These are phyloP conservation scores for Pseudocercospora crystallina DNA, from an alignment of 2,329 filamentous ascomycete genomes.

Conservation along the genomic window DNA sequence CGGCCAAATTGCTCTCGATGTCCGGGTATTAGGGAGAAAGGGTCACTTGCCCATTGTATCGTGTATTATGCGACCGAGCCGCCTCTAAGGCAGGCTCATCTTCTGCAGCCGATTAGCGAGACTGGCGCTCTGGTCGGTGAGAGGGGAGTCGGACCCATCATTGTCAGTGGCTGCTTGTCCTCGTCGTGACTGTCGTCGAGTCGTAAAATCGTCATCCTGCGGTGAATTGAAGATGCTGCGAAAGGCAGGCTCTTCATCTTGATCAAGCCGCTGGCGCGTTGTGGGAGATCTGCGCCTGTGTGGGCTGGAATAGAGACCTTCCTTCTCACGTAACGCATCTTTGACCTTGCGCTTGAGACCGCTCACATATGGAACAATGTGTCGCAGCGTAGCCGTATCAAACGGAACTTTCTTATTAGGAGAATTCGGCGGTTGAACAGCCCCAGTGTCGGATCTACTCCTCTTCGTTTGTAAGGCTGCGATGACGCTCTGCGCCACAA, in stretches of 20 bases:
- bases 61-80: too few species aligned
- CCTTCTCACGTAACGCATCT: constrained; percentile 47
- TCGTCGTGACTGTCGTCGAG: constrained; percentile 24
- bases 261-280: neutral
- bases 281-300: constrained; percentile 19
- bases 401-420: constrained; percentile 61
- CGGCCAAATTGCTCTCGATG: too few species aligned
- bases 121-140: constrained; percentile 13
- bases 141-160: constrained; percentile 23
- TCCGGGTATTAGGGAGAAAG: too few species aligned
- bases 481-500: constrained; percentile 62
- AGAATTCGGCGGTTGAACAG: constrained; percentile 23
- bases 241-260: constrained; percentile 36
- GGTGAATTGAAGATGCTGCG: constrained; percentile 35
- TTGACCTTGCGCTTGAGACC: constrained; percentile 50
- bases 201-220: constrained; percentile 20
- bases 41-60: too few species aligned
- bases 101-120: constrained; percentile 20
- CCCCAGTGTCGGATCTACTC: constrained; percentile 26
- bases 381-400: constrained; percentile 62
- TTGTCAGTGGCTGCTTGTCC: constrained; percentile 29
- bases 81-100: constrained; percentile 14
- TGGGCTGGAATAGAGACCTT: constrained; percentile 49
- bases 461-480: constrained; percentile 54
- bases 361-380: constrained; percentile 58